Base-by-base conservation (phyloP, 805 yeast genomes). In the Millerozyma miso region DNA sequence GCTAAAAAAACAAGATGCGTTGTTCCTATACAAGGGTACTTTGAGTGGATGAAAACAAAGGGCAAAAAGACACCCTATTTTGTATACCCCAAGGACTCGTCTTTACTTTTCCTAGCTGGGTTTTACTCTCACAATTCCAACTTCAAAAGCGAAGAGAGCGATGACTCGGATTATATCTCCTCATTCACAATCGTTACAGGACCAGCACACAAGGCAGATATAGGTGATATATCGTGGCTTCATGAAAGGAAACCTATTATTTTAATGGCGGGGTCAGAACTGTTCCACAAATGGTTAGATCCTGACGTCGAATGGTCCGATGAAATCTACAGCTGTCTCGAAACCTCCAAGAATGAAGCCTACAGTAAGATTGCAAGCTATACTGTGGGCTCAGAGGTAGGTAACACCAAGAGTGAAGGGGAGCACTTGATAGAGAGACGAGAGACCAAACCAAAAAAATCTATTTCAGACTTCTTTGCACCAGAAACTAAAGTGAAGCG, bases 201-300 rank as follows among this genome's bases (percentile, higher is more conserved):
- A 0, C 76, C 78, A 0, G 91, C 95, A 0, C 20, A 37, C 1
- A 49, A 51, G 37, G 45, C 51, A 12, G 74, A 65, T 33, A 76
- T 82, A 0, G 60, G 71, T 32, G 76, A 76, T 37, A 48, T 89
- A 48, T 60, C 67, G 35, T 83, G 88, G 85, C 60, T 90, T 2
- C 97, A 90, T 58, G 61, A 66, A 1, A 69, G 97, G 19, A 87
- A 88, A 80, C 97, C 97, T 0, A 68, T 85, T 1, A 73, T 88
- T 12, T 43, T 88, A 4, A 72, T 67, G 20, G 86, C 88, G 0
- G 80, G 77, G 0, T 62, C 80, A 0, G 50, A 65, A n/a, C 76
- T 73, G 33, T 80, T 90, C 77, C 57, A 72, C 3, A 52, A 56
- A 3, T 90, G 96, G 96, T 60, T 88, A 31, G 67, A 76, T 41